Conservation (phyloP, 257 asterid species). For the Mentha longifolia region DNA sequence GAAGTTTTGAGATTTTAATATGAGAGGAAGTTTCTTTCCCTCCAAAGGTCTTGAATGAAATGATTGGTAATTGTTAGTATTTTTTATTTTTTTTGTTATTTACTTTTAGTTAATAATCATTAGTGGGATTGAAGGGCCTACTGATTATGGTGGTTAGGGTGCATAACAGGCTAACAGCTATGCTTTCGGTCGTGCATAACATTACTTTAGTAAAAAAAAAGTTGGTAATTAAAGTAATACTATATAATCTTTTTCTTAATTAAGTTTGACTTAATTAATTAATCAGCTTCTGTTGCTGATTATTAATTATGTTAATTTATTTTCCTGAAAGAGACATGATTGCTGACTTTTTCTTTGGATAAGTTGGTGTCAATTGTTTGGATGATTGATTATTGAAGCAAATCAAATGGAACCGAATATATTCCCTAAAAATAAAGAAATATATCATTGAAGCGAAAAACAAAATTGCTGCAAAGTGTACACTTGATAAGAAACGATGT, state of each 20-base stretch:
- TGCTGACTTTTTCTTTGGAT: constrained; percentile 16
- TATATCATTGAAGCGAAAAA: too few species aligned
- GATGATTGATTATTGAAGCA: not conserved
- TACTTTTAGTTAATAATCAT: constrained; percentile 11
- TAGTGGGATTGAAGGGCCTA: constrained; percentile 36
- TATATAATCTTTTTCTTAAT: not conserved
- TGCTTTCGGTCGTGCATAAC: constrained; percentile 16
- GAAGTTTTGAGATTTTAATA: constrained; percentile 23
- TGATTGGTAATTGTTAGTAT: constrained; percentile 12
- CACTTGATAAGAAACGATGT: too few species aligned
- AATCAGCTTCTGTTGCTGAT: not conserved
- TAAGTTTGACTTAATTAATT: constrained; percentile 16
- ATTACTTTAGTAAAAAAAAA: constrained; percentile 20
- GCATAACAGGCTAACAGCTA: constrained; percentile 33
- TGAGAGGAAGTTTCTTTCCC: constrained; percentile 33
- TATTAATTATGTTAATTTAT: not conserved
- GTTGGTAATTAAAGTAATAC: not conserved
- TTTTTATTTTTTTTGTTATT: not conserved
- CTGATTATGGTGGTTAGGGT: constrained; percentile 26
- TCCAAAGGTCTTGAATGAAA: constrained; percentile 34
- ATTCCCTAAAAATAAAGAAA: not conserved
- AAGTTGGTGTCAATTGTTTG: not conserved
- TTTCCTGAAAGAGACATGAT: not conserved
- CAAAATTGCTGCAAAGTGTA: too few species aligned
- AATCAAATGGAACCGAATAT: not conserved